A percentile compares a stretch with the other conserved stretches of the same genome.
Conservation (phyloP, 352 stramenopile genomes). For the Pythium volutum region DNA sequence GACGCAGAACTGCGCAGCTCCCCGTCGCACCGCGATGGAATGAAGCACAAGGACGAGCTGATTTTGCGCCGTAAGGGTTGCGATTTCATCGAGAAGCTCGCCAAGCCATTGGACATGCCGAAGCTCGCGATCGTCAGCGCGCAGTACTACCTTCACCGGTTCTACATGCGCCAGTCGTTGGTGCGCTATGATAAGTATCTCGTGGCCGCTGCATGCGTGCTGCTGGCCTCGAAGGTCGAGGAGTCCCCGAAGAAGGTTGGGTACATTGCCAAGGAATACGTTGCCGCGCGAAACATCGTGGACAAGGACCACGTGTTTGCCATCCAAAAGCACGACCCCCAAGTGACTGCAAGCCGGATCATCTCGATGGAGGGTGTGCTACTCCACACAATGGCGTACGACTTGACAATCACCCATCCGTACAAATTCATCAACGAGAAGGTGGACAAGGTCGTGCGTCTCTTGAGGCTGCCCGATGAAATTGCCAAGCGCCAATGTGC, state of each 20-base stretch:
- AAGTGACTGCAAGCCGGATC: slow-evolving; percentile 64
- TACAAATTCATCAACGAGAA: slow-evolving; percentile 89
- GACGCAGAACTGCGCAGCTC: slow-evolving; percentile 60
- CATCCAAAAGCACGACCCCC: slow-evolving; percentile 73
- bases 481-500: slow-evolving; percentile 53
- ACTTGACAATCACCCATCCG: slow-evolving; percentile 79
- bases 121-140: slow-evolving; percentile 83
- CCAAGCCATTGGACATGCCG: slow-evolving; percentile 69
- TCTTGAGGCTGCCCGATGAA: slow-evolving; percentile 52
- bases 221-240: slow-evolving; percentile 83
- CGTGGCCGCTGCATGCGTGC: slow-evolving; percentile 76
- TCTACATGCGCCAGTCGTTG: slow-evolving; percentile 84
- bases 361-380: slow-evolving; percentile 85
- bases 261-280: slow-evolving; percentile 73
- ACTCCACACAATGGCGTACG: slow-evolving; percentile 79
- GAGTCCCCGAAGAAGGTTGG: slow-evolving; percentile 79
- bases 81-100: slow-evolving; percentile 86
- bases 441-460: slow-evolving; percentile 74
- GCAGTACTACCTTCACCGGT: slow-evolving; percentile 86
- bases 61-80: slow-evolving; percentile 69
- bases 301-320: slow-evolving; percentile 77
- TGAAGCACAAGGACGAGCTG: slow-evolving; percentile 74
- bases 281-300: slow-evolving; percentile 59
- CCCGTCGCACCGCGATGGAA: slow-evolving; percentile 69
- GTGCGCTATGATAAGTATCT: slow-evolving; percentile 84